Evolutionary conservation across 139 green algal genomes (phyloP).

Genomic region (Chlamydomonas sp.): DNA sequence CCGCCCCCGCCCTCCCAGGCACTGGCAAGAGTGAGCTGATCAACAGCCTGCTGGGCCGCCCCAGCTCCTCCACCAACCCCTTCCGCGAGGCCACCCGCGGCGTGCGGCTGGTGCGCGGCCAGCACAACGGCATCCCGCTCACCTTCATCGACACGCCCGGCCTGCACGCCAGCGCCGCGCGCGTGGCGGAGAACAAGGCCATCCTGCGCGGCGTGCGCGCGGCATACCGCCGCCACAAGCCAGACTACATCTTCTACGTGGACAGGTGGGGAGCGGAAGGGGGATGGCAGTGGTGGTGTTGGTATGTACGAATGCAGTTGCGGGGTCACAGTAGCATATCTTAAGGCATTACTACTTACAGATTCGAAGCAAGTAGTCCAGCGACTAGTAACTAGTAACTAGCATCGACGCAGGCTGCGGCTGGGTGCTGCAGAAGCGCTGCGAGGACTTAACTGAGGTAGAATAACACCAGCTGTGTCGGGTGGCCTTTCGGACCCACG

Average conservation of each 20-base stretch:
- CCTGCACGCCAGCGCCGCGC: slow-evolving; percentile 47
- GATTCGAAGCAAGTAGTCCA: no score
- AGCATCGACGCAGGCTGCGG: no score
- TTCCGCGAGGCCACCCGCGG: slow-evolving; percentile 57
- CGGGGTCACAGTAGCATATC: no score
- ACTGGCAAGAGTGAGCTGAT: slow-evolving; percentile 69
- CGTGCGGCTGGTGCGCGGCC: slow-evolving; percentile 51
- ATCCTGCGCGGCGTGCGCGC: slow-evolving; percentile 43
- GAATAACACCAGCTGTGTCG: no score
- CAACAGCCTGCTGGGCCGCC: slow-evolving; percentile 59
- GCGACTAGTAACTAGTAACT: no score
- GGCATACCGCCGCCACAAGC: slow-evolving; percentile 56
- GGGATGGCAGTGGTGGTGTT: neutral
- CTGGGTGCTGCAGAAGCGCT: no score
- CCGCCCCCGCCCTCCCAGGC: slow-evolving; percentile 15
- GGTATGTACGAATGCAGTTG: no score
- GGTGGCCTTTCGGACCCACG: no score
- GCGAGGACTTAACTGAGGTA: no score
- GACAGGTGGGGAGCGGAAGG: slow-evolving; percentile 46
- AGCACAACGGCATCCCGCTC: slow-evolving; percentile 50
- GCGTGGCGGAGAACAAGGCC: slow-evolving; percentile 48
- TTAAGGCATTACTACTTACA: no score
- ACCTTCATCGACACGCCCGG: slow-evolving; percentile 69
- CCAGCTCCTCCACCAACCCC: slow-evolving; percentile 44
- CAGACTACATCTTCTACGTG: slow-evolving; percentile 70